These are phyloP conservation scores for Rhypophila decipiens DNA, from an alignment of 495 filamentous ascomycete species.

Conservation along the genomic window DNA sequence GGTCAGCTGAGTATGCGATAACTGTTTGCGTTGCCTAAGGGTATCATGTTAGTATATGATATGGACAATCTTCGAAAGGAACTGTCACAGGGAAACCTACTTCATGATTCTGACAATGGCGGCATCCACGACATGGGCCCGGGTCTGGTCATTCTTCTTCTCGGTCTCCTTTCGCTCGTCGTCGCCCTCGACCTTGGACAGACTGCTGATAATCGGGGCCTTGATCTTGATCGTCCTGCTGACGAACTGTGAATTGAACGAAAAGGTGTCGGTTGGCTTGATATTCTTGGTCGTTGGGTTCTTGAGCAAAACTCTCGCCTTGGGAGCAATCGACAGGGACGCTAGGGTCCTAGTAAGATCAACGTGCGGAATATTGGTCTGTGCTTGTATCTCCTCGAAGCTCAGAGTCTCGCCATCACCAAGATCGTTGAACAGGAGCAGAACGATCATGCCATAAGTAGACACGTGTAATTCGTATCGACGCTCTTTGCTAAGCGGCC, in stretches of 20 bases:
- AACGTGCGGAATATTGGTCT: conserved; percentile 70
- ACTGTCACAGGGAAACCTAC: conserved; percentile 44
- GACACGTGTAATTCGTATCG: conserved; percentile 87
- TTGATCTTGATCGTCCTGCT: conserved; percentile 83
- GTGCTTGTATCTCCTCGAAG: conserved; percentile 77
- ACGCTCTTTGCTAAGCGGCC: conserved; percentile 57
- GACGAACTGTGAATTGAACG: conserved; percentile 76
- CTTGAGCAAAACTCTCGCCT: conserved; percentile 75
- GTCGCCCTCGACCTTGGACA: conserved; percentile 81
- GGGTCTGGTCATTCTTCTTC: conserved; percentile 74
- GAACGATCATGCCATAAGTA: conserved; percentile 86
- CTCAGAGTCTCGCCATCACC: conserved; percentile 57
- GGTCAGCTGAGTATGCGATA: conserved; percentile 74
- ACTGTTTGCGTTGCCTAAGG: conserved; percentile 77
- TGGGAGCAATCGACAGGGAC: conserved; percentile 78
- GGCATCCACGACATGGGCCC: conserved; percentile 75
- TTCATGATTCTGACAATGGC: conserved; percentile 95
- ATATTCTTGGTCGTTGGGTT: conserved; percentile 78
- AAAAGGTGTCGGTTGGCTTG: conserved; percentile 72
- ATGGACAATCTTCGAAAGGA: no score
- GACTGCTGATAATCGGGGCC: conserved; percentile 55
- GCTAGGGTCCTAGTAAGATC: conserved; percentile 81
- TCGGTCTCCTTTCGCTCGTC: conserved; percentile 83
- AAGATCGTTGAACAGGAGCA: conserved; percentile 84
- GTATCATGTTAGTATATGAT: conserved; percentile 5